These are phyloP conservation scores for Debaryomyces psychrophilus DNA, from an alignment of 1,139 yeast species.

Conservation along the genomic window DNA sequence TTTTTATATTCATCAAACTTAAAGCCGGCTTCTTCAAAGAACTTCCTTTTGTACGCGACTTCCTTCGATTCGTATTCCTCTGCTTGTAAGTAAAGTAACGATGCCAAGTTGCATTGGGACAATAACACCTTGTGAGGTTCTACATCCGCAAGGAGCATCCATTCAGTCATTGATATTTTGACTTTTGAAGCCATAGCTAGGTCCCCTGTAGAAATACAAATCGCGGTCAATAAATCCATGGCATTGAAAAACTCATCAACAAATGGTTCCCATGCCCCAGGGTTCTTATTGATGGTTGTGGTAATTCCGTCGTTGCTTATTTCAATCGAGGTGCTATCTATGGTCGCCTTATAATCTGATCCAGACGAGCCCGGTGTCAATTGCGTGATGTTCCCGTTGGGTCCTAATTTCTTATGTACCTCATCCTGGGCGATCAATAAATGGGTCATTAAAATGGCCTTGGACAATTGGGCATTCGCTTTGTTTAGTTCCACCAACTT, in stretches of 20 bases:
- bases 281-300: slow-evolving; percentile 32
- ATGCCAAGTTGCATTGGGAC: slow-evolving; percentile 73
- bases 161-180: slow-evolving; percentile 66
- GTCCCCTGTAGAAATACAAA: slow-evolving; percentile 70
- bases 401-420: slow-evolving; percentile 26
- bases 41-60: slow-evolving; percentile 30
- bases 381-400: slow-evolving; percentile 9
- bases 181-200: slow-evolving; percentile 62
- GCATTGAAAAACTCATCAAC: slow-evolving; percentile 76
- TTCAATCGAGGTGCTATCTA: slow-evolving; percentile 22
- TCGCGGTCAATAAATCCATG: slow-evolving; percentile 69
- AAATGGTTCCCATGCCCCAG: slow-evolving; percentile 71
- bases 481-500: slow-evolving; percentile 64
- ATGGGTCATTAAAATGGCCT: slow-evolving; percentile 65
- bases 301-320: slow-evolving; percentile 22
- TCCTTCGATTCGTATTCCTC: slow-evolving; percentile 64
- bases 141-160: slow-evolving; percentile 74
- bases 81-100: slow-evolving; percentile 69
- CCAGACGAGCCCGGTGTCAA: slow-evolving; percentile 9
- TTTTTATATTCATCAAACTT: slow-evolving; percentile 25
- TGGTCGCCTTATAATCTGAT: slow-evolving; percentile 18
- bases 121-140: slow-evolving; percentile 66
- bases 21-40: slow-evolving; percentile 25
- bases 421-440: slow-evolving; percentile 64
- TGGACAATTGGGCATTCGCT: slow-evolving; percentile 53